Evolutionary conservation across 306 rosid genomes (phyloP).

Genomic region (Rosa multiflora): DNA sequence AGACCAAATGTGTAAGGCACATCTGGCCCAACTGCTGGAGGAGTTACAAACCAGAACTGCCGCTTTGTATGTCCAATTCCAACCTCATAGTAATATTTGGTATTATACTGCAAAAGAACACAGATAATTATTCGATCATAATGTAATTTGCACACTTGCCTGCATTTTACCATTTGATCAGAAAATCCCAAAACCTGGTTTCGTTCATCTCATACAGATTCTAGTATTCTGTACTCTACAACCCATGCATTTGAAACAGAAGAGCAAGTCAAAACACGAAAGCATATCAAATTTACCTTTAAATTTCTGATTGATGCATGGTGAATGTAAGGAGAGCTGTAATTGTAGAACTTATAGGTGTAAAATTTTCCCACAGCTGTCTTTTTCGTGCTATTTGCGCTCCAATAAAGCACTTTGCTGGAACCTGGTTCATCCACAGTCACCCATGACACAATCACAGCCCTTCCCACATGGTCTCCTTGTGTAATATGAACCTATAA

Average conservation of each 20-base stretch:
- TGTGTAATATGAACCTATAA: conserved; percentile 70
- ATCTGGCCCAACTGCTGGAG: conserved; percentile 72
- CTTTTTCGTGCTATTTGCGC: conserved; percentile 21
- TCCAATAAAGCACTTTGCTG: conserved; percentile 50
- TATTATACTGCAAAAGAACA: conserved; percentile 43
- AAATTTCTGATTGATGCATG: conserved; percentile 43
- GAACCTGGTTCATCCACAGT: conserved; percentile 55
- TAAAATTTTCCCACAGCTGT: conserved; percentile 33
- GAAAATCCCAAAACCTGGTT: neutral
- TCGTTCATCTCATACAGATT: neutral
- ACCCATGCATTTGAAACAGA: neutral
- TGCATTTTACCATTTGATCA: neutral
- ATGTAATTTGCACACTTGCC: neutral
- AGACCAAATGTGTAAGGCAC: conserved; percentile 82
- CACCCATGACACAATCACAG: conserved; percentile 64
- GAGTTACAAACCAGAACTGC: conserved; percentile 66
- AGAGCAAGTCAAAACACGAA: neutral
- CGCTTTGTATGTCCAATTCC: conserved; percentile 55
- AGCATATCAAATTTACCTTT: conserved; percentile 19
- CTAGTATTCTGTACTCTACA: neutral
- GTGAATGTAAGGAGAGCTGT: conserved; percentile 67
- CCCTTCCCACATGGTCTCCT: conserved; percentile 64
- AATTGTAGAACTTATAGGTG: conserved; percentile 49
- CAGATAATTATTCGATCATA: neutral
- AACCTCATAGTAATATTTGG: conserved; percentile 68